Base-by-base conservation (phyloP, 116 monocot genomes). In the Posidonia oceanica region DNA sequence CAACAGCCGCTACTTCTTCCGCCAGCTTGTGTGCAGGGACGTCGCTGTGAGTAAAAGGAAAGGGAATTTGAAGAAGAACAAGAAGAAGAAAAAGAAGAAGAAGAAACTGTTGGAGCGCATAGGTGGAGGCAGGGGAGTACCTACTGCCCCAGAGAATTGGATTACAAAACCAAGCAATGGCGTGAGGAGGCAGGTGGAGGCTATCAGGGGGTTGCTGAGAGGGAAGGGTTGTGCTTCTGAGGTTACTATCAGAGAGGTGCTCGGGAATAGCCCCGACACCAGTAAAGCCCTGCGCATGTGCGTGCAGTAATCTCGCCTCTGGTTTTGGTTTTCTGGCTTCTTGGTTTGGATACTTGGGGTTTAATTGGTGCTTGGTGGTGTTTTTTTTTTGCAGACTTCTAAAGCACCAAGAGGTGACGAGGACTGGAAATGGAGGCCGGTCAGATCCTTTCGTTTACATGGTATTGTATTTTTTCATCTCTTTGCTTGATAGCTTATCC, bases 231-330 rank as follows among this genome's bases (percentile, higher is more conserved):
- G 36, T 52, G 68, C 74, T 14, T 79, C 82, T 0, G 87, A 87
- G 77, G 66, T 71, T 20, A 38, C 23, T 52, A 84, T 87, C 69
- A 73, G 84, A 14, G 71, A 71, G n/a, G 63, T 69, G 3, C 54
- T 84, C 39, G 87, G 87, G 3, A 65, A 84, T 58, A 84, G 72
- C 59, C 84, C 81, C 0, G 81, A 87, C 40, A 87, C 87, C 38
- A 87, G 87, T 77, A 87, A 87, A 66, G 83, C 87, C 23, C 72
- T 87, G 18, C 75, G 87, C 63, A 61, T 84, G 84, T 87, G 41
- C 81, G 86, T 75, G 23, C 10, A 1, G 48, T 48, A 48, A 48
- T n/a, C n/a, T 60, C 51, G 3, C 16, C 4, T 23, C 44, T 54
- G 36, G 18, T 13, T 41, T 48, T 29, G 29, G 5, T 67, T 29